Conservation (phyloP, 495 filamentous ascomycete species). For the Jackrogersella multiformis region DNA sequence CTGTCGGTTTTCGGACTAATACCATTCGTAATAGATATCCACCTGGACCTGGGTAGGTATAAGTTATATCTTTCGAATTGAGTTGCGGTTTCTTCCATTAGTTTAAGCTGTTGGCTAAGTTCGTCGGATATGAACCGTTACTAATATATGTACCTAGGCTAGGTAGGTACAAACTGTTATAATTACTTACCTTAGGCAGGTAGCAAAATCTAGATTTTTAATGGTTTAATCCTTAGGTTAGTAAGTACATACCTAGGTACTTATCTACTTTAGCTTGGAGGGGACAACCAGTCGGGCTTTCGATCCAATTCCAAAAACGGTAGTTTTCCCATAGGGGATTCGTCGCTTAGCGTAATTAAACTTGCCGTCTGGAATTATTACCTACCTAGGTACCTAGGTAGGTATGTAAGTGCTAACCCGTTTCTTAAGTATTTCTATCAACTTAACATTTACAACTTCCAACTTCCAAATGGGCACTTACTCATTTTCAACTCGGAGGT, state of each 20-base stretch:
- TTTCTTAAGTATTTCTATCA: not conserved
- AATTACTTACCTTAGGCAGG: too few species aligned
- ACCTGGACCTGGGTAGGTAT: too few species aligned
- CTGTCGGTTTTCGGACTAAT: constrained; percentile 24
- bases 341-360: too few species aligned
- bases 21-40: constrained; percentile 9
- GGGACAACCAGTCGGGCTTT: constrained; percentile 26
- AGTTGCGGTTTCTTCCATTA: constrained; percentile 7
- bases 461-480: constrained; percentile 12
- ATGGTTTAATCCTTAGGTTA: too few species aligned
- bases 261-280: constrained; percentile 1
- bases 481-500: constrained; percentile 19
- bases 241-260: too few species aligned
- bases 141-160: not conserved
- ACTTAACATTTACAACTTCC: constrained; percentile 16
- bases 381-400: not conserved
- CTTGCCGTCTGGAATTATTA: too few species aligned
- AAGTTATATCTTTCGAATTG: not conserved
- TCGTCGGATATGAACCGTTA: constrained; percentile 7
- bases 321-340: constrained; percentile 26
- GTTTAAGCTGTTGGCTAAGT: not conserved
- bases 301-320: constrained; percentile 32
- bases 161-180: constrained; percentile 9
- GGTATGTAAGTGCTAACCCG: too few species aligned
- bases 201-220: too few species aligned